Evolutionary conservation across 306 rosid species (phyloP).

Genomic region (Corylus americana): DNA sequence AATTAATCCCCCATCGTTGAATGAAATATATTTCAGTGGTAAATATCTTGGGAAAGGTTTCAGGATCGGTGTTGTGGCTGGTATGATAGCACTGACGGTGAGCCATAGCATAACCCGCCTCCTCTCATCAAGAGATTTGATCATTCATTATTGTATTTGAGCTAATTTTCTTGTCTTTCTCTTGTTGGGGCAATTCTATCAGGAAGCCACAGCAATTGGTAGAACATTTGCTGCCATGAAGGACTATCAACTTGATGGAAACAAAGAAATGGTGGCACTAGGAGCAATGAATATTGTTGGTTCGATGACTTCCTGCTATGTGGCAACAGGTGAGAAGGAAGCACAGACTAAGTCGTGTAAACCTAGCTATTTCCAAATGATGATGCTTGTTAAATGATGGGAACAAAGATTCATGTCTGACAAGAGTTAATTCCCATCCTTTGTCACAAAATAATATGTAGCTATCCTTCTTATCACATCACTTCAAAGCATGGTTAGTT

Average conservation of each 20-base stretch:
- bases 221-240: conserved; percentile 97
- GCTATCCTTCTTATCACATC: neutral
- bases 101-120: conserved; percentile 35
- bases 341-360: neutral
- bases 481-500: neutral
- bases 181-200: conserved; percentile 19
- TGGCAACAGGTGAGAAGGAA: conserved; percentile 84
- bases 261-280: conserved; percentile 95
- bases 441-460: neutral
- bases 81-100: conserved; percentile 87
- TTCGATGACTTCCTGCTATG: conserved; percentile 96
- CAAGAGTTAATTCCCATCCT: neutral
- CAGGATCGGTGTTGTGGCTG: conserved; percentile 78
- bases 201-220: conserved; percentile 97
- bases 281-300: conserved; percentile 93
- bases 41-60: conserved; percentile 70
- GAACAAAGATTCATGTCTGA: neutral
- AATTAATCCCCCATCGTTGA: conserved; percentile 81
- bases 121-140: conserved; percentile 24
- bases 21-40: conserved; percentile 65
- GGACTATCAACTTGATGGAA: conserved; percentile 92
- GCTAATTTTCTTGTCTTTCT: neutral
- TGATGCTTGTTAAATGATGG: neutral
- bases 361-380: neutral
- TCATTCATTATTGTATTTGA: conserved; percentile 20